A percentile compares a stretch with the other conserved stretches of the same genome.
Evolutionary conservation across 805 yeast species (phyloP).

Genomic region (Starmerella bombicola): DNA sequence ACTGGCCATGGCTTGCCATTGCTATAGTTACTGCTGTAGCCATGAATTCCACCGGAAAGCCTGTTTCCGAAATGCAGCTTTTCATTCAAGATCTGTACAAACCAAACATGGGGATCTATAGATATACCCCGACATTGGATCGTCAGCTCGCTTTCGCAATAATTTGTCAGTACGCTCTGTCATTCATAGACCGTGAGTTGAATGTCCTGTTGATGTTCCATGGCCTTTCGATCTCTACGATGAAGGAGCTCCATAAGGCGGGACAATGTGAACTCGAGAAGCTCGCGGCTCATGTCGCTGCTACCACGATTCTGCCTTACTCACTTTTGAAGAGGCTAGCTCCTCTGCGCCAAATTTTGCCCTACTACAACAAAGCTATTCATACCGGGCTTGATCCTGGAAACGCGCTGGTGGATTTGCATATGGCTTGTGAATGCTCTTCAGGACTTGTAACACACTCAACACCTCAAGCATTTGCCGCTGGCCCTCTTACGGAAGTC

Average conservation of each 20-base stretch:
- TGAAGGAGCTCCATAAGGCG: slow-evolving; percentile 5
- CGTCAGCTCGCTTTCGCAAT: slow-evolving; percentile 16
- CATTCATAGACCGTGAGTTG: slow-evolving; percentile 17
- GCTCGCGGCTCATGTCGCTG: slow-evolving; percentile 6
- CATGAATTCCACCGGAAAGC: slow-evolving; percentile 11
- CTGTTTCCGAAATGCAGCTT: slow-evolving; percentile 10
- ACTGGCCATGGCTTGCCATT: slow-evolving; percentile 18
- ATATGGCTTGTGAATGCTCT: background rate
- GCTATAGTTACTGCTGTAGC: slow-evolving; percentile 21
- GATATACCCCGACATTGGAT: slow-evolving; percentile 6
- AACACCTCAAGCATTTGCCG: slow-evolving; percentile 1
- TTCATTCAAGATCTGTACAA: slow-evolving; percentile 8
- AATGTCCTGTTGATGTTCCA: slow-evolving; percentile 16
- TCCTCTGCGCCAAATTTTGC: slow-evolving; percentile 5
- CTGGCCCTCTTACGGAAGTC: slow-evolving; percentile 10
- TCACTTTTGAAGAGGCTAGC: slow-evolving; percentile 6
- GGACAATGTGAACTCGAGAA: slow-evolving; percentile 2
- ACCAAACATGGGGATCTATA: slow-evolving; percentile 1
- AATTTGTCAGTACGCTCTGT: slow-evolving; percentile 17
- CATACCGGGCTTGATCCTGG: background rate
- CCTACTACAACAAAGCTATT: slow-evolving; percentile 6
- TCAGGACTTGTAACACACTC: background rate
- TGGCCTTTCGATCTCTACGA: slow-evolving; percentile 10
- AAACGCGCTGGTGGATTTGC: background rate
- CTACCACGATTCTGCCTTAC: slow-evolving; percentile 15